Evolutionary conservation across 352 stramenopile genomes (phyloP).

Genomic region (Phytophthora fragariaefolia): DNA sequence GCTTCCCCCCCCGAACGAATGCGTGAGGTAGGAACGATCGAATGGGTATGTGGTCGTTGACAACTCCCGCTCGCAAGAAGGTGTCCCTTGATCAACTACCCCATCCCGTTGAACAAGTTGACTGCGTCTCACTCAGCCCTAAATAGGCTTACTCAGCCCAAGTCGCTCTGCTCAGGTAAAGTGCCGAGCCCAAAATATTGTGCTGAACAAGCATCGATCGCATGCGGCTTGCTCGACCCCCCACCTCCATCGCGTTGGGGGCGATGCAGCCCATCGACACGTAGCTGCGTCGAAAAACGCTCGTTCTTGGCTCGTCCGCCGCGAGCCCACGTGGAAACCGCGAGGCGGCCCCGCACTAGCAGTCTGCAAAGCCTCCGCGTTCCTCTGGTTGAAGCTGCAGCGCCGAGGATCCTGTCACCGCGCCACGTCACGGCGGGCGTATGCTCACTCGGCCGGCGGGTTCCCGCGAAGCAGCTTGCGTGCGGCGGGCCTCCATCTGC

Average conservation of each 20-base stretch:
- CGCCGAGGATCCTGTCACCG: not conserved
- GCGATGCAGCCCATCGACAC: no score
- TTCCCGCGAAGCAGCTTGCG: constrained; percentile 10
- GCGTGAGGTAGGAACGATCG: no score
- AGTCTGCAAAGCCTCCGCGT: not conserved
- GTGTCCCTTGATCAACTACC: not conserved
- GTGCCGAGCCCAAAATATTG: not conserved
- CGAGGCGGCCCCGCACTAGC: not conserved
- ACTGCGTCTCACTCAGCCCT: not conserved
- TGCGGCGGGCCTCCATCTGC: constrained; percentile 15
- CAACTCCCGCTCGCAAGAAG: no score
- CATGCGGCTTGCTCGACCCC: no score
- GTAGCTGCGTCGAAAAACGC: no score
- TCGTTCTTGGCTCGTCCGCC: no score
- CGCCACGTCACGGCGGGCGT: not conserved
- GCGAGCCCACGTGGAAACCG: no score
- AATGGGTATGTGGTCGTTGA: no score
- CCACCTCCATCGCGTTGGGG: no score
- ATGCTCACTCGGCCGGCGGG: not conserved
- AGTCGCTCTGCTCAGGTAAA: no score
- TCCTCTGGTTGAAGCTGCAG: constrained; percentile 3
- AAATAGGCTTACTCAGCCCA: not conserved
- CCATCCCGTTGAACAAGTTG: not conserved
- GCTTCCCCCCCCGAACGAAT: no score
- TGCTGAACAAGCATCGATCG: no score